These are phyloP conservation scores for Exophiala xenobiotica DNA, from an alignment of 2,329 filamentous ascomycete genomes.

Conservation along the genomic window DNA sequence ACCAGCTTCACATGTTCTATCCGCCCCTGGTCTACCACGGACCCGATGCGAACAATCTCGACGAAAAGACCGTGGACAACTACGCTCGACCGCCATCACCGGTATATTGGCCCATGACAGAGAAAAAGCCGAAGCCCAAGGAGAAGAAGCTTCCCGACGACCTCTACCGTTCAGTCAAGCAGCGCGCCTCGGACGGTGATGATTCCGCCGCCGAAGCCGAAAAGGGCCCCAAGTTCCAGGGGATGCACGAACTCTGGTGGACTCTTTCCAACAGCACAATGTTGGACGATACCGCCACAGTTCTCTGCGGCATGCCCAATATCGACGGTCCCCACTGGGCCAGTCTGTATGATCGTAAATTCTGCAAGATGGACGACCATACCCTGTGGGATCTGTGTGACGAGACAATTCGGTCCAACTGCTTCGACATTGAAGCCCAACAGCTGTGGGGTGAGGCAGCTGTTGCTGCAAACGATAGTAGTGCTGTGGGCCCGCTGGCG, in stretches of 20 bases:
- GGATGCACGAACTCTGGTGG: no score
- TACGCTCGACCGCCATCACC: no score
- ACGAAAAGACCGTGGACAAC: neutral
- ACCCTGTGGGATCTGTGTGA: neutral
- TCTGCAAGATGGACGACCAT: conserved; percentile 1
- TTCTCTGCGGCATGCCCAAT: neutral
- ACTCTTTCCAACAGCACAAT: neutral
- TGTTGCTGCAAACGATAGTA: no score
- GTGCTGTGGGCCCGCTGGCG: no score
- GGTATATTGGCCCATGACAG: no score
- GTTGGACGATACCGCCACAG: neutral
- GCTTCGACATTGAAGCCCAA: neutral
- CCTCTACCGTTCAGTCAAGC: neutral
- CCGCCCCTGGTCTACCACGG: neutral
- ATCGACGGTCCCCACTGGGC: neutral
- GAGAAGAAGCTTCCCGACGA: neutral
- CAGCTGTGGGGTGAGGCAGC: neutral
- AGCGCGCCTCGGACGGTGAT: neutral
- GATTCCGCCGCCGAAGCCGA: no score
- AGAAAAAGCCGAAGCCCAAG: neutral
- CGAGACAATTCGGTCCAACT: neutral
- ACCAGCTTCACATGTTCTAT: neutral
- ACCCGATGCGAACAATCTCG: neutral
- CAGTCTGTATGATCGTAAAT: neutral
- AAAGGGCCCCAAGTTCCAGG: no score